phyloP scores from a whole-genome alignment of 768 basidiomycete species.

The Boletus edulis region DNA sequence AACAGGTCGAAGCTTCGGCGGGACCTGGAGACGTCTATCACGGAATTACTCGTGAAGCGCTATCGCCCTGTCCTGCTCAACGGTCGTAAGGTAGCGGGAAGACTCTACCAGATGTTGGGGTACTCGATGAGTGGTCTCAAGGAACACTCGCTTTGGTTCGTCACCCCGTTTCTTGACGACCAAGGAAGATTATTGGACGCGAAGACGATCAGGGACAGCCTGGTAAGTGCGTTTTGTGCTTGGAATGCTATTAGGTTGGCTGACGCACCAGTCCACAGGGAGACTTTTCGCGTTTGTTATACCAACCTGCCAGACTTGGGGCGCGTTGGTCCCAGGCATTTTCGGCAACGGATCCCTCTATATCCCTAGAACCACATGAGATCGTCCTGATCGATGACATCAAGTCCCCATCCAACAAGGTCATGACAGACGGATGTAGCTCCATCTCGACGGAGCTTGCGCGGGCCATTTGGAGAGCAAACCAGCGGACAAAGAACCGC shows the following conservation, averaged over 20 bases:
- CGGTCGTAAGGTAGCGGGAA: constrained; percentile 41
- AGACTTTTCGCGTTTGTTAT: constrained; percentile 35
- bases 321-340: constrained; percentile 58
- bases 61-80: constrained; percentile 34
- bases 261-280: constrained; percentile 29
- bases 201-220: constrained; percentile 28
- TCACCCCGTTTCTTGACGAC: constrained; percentile 38
- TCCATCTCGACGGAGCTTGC: constrained; percentile 40
- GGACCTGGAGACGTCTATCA: constrained; percentile 31
- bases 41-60: constrained; percentile 30
- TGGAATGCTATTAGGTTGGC: not conserved
- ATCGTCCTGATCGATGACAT: constrained; percentile 33
- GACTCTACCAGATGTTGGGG: constrained; percentile 45
- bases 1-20: constrained; percentile 37
- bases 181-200: constrained; percentile 26
- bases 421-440: constrained; percentile 55
- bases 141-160: constrained; percentile 49
- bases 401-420: constrained; percentile 22
- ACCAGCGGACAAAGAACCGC: constrained; percentile 30
- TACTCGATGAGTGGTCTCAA: constrained; percentile 54
- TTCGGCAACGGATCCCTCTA: constrained; percentile 48
- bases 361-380: constrained; percentile 35
- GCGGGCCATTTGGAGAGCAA: constrained; percentile 34
- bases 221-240: constrained; percentile 24
- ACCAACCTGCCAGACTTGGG: constrained; percentile 46